Evolutionary conservation across 2,329 filamentous ascomycete genomes (phyloP).

Genomic region (Colletotrichum limetticola): DNA sequence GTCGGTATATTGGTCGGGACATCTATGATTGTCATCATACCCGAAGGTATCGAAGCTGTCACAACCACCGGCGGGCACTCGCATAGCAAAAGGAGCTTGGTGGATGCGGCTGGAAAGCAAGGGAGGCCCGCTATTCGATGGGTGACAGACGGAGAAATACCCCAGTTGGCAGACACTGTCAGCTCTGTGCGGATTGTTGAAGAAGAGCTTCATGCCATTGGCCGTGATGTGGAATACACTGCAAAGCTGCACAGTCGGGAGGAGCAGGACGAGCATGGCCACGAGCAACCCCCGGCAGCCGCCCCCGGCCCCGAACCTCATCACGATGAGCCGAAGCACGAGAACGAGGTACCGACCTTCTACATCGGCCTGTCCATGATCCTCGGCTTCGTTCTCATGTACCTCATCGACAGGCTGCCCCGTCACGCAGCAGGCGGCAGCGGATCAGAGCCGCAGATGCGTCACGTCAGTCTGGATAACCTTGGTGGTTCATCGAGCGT

Average conservation of each 20-base stretch:
- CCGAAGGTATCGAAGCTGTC: slow-evolving; percentile 93
- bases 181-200: neutral
- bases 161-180: slow-evolving; percentile 4
- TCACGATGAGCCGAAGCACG: slow-evolving; percentile 49
- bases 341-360: slow-evolving; percentile 66
- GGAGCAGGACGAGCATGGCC: slow-evolving; percentile 26
- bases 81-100: slow-evolving; percentile 23
- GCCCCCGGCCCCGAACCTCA: slow-evolving; percentile 38
- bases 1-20: slow-evolving; percentile 96
- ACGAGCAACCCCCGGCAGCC: slow-evolving; percentile 44
- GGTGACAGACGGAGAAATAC: slow-evolving; percentile 9
- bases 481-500: slow-evolving; percentile 65
- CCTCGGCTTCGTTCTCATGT: slow-evolving; percentile 95
- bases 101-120: neutral
- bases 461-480: slow-evolving; percentile 90
- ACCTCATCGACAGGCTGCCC: slow-evolving; percentile 88
- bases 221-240: neutral
- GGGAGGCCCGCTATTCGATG: slow-evolving; percentile 12
- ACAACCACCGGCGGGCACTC: slow-evolving; percentile 64
- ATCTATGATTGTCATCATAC: slow-evolving; percentile 95
- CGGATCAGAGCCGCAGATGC: slow-evolving; percentile 73
- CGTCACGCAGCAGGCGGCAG: slow-evolving; percentile 75
- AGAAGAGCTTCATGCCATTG: neutral
- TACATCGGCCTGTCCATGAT: slow-evolving; percentile 91
- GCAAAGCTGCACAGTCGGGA: slow-evolving; percentile 16